Evolutionary conservation across 2,329 filamentous ascomycete genomes (phyloP), one percentile per base, ranked within the genome.

Genomic region (Falciphora oryzae): DNA sequence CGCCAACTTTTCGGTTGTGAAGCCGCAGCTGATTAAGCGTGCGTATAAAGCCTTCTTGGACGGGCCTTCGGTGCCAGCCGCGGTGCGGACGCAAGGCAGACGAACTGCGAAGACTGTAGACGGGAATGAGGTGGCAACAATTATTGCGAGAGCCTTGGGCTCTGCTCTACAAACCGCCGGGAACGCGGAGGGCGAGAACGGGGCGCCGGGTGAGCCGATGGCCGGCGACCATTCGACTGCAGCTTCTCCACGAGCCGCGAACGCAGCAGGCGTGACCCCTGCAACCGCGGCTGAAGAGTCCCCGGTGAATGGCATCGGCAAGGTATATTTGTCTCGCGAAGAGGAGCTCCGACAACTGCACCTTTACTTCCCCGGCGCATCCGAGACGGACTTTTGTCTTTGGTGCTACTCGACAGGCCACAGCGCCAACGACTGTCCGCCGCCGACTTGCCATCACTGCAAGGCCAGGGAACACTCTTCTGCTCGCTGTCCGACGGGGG

Each of bases 351-450:
- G 70, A 27, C 75, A 80, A 65, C 79, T 81, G 66, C 74, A 68
- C 28, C 77, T 70, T 67, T 85, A 85, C 69, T 88, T 86, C 66
- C 83, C 83, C 3, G 80, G 80, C 1, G 75, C 81, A 35, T 69
- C 73, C 22, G 74, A 79, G 31, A 74, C 76, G 31, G 70, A 72
- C 4, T 79, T 80, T 70, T 88, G 85, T 69, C 72, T 85, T 63
- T 75, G 78, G 50, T 88, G 85, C 67, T 82, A 81, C 6, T 74
- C 76, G 27, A 70, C 72, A 57, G 80, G 80, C 14, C 86, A 89
- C 72, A 70, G 69, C 25, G 74, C 78, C 16, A 65, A 70, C 32
- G 68, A 71, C 35, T 88, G 85, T 69, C 79, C 81, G 16, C 72
- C 76, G 16, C 70, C 77, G 28, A 71, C 66, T 3, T 88, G 86